Percentiles rank a stretch among this genome's conserved stretches.
Evolutionary conservation across 768 basidiomycete species (phyloP).

Genomic region (Ramaria sp.): DNA sequence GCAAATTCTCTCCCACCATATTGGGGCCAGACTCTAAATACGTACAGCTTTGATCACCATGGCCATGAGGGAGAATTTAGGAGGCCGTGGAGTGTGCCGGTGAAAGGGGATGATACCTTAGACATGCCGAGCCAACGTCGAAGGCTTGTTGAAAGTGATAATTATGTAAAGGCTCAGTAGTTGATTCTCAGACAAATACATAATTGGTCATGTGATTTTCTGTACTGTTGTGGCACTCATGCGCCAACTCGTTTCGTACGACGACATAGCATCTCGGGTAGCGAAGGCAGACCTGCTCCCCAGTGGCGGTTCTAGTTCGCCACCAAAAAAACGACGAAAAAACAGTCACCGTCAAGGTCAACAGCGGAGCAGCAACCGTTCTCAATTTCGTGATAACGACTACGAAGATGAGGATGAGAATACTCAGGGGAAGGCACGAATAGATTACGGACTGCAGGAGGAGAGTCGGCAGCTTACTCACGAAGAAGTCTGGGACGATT

Average conservation of each 20-base stretch:
- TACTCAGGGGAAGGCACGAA: slow-evolving; percentile 22
- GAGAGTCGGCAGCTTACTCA: slow-evolving; percentile 57
- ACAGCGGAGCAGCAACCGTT: slow-evolving; percentile 15
- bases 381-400: slow-evolving; percentile 37
- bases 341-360: slow-evolving; percentile 23
- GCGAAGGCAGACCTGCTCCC: slow-evolving; percentile 12
- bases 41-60: background rate
- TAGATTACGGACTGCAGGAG: slow-evolving; percentile 26
- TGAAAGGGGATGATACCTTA: background rate
- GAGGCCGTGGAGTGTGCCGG: slow-evolving; percentile 1
- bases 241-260: slow-evolving; percentile 48
- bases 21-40: background rate
- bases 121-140: slow-evolving; percentile 2
- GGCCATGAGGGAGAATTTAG: background rate
- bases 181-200: background rate
- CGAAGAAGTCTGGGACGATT: slow-evolving; percentile 81
- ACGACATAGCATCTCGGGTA: slow-evolving; percentile 44
- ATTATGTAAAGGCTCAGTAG: background rate
- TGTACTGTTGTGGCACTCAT: slow-evolving; percentile 11
- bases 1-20: slow-evolving; percentile 1
- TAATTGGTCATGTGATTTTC: background rate
- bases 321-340: slow-evolving; percentile 48
- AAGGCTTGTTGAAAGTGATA: background rate
- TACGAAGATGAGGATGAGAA: slow-evolving; percentile 17
- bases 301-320: slow-evolving; percentile 21